phyloP scores from a whole-genome alignment of 768 basidiomycete species.

The Xerocomellus amylosporus region DNA sequence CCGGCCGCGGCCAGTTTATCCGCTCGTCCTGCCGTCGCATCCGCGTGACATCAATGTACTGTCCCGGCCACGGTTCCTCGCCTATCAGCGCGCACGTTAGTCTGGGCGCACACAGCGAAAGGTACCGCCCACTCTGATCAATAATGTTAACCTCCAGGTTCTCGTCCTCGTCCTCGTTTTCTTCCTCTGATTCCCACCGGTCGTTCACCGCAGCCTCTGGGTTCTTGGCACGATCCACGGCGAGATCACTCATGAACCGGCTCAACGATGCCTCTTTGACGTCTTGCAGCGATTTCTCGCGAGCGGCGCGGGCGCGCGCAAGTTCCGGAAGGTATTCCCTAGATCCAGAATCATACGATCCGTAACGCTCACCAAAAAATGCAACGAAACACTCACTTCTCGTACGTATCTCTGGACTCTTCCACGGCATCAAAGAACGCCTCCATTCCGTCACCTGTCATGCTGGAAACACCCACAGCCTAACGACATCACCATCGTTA shows the following conservation, averaged over 20 bases:
- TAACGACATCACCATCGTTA: conserved; percentile 29
- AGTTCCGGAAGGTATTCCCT: conserved; percentile 95
- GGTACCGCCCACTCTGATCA: conserved; percentile 60
- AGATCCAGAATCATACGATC: conserved; percentile 12
- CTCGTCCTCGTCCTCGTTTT: conserved; percentile 50
- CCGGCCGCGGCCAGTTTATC: conserved; percentile 73
- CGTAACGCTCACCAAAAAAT: neutral
- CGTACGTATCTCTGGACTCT: conserved; percentile 82
- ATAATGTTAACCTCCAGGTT: conserved; percentile 55
- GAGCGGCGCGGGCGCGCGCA: conserved; percentile 59
- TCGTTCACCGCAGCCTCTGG: conserved; percentile 55
- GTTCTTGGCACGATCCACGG: conserved; percentile 65
- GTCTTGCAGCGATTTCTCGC: conserved; percentile 62
- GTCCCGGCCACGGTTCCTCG: conserved; percentile 67
- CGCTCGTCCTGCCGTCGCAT: conserved; percentile 53
- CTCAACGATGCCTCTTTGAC: conserved; percentile 75
- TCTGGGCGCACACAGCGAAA: neutral
- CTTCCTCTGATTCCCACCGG: conserved; percentile 60
- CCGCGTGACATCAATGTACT: conserved; percentile 73
- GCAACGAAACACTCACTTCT: conserved; percentile 54
- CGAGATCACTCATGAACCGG: conserved; percentile 75
- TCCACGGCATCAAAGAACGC: conserved; percentile 93
- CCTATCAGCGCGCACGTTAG: conserved; percentile 38
- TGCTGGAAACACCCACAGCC: conserved; percentile 94
- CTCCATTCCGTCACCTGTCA: conserved; percentile 91